Base-by-base conservation (phyloP, 208 protist species). In the Leishmania martiniquensis region DNA sequence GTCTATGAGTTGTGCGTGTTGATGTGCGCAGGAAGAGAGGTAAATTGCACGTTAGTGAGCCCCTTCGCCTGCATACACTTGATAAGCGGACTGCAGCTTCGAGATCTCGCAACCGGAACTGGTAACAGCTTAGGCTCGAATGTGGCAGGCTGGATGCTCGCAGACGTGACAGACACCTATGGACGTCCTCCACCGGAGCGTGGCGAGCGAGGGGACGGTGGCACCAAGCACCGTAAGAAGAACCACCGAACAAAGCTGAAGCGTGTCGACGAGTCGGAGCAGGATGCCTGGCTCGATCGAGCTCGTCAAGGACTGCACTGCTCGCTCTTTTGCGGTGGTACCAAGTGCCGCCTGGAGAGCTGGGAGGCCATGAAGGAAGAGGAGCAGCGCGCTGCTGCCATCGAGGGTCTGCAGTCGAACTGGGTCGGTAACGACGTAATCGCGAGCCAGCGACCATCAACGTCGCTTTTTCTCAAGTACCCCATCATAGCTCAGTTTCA, bases 391-490 rank as follows among this genome's bases (percentile, higher is more conserved):
- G 81, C 86, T 34, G 89, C 85, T 15, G 92, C 96, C 34, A 93
- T 98, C 70, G 85, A 96, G 67, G 96, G 94, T 0, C 85, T 98
- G 52, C 90, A 96, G 85, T 94, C 91, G 7, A 97, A 94, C 84
- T 97, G 93, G 89, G 93, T 98, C 4, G 91, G 92, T 44, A 51
- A 87, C 29, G 85, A 93, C 76, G 89, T 95, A 54, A 95, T 98
- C 75, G 95, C 95, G 15, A 96, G 91, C 75, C 96, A 98, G 78
- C 85, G 96, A 22, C 91, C 88, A 1, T 97, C 93, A 1, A 96
- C 92, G 12, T 94, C 92, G 22, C 83, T 98, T 1, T 96, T 98
- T 80, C 65, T 93, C 34, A 94, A 97, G 82, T 97, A 93, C 81
- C 84, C 86, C 10, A 83, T 98, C 52, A 95, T 97, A 32, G 68